Conservation (phyloP, 2,329 filamentous ascomycete species). For the Diaporthe ampelina region DNA sequence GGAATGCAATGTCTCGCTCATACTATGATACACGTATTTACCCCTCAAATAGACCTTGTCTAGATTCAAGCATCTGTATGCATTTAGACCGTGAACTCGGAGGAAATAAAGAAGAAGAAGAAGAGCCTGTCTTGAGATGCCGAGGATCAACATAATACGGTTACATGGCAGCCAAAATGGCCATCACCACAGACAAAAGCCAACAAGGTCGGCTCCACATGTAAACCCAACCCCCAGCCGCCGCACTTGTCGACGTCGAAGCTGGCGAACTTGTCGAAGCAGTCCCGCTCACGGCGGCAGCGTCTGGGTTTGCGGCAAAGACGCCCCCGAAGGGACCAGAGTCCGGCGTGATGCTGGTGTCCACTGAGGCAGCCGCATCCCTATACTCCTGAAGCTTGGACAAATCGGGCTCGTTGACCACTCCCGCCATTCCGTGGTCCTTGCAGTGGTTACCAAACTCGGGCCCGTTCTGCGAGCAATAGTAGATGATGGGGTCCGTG, state of each 20-base stretch:
- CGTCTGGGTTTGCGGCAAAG: slow-evolving; percentile 34
- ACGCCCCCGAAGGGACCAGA: slow-evolving; percentile 31
- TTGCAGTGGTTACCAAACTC: slow-evolving; percentile 54
- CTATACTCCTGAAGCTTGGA: slow-evolving; percentile 46
- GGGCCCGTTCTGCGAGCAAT: slow-evolving; percentile 57
- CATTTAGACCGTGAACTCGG: background rate
- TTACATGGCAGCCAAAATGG: background rate
- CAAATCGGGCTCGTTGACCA: slow-evolving; percentile 55
- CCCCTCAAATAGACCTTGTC: background rate
- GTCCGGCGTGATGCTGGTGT: slow-evolving; percentile 17
- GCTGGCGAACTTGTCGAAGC: slow-evolving; percentile 3
- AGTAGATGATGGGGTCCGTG: slow-evolving; percentile 59
- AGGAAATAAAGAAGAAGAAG: too few species aligned
- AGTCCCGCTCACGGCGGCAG: slow-evolving; percentile 21
- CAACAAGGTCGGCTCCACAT: background rate
- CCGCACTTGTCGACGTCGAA: background rate
- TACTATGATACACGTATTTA: background rate
- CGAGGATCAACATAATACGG: background rate
- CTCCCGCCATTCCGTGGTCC: slow-evolving; percentile 58
- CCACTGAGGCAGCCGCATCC: slow-evolving; percentile 13
- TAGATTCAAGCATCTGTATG: background rate
- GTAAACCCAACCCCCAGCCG: background rate
- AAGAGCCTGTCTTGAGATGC: background rate
- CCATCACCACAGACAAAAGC: background rate
- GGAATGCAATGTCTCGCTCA: background rate